Percentiles rank a stretch among this genome's conserved stretches.
Evolutionary conservation across 371 early-diverging fungal genomes (phyloP).

Genomic region (Amoeboaphelidium protococcarum): DNA sequence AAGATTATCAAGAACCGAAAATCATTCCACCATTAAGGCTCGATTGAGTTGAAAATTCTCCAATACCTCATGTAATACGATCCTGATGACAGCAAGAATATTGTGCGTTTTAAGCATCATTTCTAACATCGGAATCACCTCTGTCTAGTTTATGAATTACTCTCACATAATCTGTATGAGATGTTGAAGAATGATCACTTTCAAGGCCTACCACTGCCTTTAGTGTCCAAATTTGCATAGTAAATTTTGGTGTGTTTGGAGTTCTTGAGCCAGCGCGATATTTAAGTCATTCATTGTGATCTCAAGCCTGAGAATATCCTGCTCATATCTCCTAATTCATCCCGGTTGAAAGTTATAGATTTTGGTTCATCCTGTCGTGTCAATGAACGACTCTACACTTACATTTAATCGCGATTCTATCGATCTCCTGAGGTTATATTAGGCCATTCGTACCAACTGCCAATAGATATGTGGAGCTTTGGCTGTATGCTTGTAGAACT

Average conservation of each 20-base stretch:
- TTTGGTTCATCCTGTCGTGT: neutral
- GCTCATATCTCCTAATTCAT: neutral
- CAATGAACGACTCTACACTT: neutral
- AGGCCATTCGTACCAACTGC: conserved; percentile 2
- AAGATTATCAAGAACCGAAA: neutral
- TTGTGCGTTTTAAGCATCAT: neutral
- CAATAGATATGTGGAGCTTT: conserved; percentile 23
- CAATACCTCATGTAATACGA: neutral
- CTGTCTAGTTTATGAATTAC: neutral
- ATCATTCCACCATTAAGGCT: neutral
- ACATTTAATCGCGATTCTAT: neutral
- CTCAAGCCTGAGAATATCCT: conserved; percentile 9
- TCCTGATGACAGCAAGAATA: neutral
- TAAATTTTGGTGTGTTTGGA: neutral
- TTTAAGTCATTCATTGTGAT: conserved; percentile 7
- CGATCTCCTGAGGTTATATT: neutral
- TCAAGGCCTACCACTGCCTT: neutral
- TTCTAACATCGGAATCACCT: neutral
- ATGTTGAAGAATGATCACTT: neutral
- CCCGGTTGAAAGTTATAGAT: neutral
- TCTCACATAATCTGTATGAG: neutral
- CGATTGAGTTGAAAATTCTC: neutral
- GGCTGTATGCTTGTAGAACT: conserved; percentile 25
- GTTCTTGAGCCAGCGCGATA: neutral
- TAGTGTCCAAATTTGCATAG: neutral